phyloP scores from a whole-genome alignment of 176 grass and related monocot genomes.

The Cenchrus fungigraminus region DNA sequence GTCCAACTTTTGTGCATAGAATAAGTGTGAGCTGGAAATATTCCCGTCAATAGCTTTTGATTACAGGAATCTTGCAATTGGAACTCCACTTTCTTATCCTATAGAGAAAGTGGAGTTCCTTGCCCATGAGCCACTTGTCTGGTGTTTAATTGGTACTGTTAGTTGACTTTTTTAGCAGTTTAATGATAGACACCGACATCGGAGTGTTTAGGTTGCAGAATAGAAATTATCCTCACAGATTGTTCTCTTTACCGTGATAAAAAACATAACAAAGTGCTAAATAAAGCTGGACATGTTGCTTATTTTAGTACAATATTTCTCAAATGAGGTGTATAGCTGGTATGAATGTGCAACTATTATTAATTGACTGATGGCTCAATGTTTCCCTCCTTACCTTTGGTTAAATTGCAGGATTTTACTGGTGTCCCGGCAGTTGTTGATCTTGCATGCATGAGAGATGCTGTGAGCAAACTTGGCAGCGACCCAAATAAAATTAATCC shows the following conservation, averaged over 20 bases:
- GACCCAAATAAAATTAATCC: slow-evolving; percentile 96
- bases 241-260: slow-evolving; percentile 6
- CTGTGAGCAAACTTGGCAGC: slow-evolving; percentile 83
- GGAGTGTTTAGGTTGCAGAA: slow-evolving; percentile 33
- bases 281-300: slow-evolving; percentile 17
- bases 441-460: slow-evolving; percentile 98
- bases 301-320: slow-evolving; percentile 24
- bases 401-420: slow-evolving; percentile 82
- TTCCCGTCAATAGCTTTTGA: slow-evolving; percentile 49
- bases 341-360: slow-evolving; percentile 8
- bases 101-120: slow-evolving; percentile 43
- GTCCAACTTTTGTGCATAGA: slow-evolving; percentile 29
- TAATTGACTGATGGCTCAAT: slow-evolving; percentile 4
- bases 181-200: slow-evolving; percentile 5
- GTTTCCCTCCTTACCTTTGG: slow-evolving; percentile 20
- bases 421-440: slow-evolving; percentile 96
- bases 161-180: slow-evolving; percentile 24
- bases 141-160: slow-evolving; percentile 32
- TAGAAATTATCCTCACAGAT: background rate
- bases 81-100: slow-evolving; percentile 38
- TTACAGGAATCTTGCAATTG: slow-evolving; percentile 44
- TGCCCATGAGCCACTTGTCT: slow-evolving; percentile 4
- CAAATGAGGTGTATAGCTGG: slow-evolving; percentile 12
- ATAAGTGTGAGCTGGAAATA: slow-evolving; percentile 37
- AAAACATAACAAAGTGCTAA: slow-evolving; percentile 2